These are phyloP conservation scores for Jackrogersella multiformis DNA, from an alignment of 495 filamentous ascomycete species.

Conservation along the genomic window DNA sequence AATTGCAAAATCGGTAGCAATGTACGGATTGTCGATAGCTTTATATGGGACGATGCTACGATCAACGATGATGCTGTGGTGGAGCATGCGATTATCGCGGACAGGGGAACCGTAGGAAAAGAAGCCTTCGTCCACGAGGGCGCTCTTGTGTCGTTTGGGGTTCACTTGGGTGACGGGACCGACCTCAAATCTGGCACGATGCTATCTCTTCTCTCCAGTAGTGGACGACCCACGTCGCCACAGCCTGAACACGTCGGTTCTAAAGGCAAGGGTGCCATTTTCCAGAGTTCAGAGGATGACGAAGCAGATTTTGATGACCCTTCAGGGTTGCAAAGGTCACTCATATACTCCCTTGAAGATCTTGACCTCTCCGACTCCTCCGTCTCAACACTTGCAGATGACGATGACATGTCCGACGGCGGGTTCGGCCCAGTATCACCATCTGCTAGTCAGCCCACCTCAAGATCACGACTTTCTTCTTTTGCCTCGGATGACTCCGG, in stretches of 20 bases:
- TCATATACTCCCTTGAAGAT: constrained; percentile 74
- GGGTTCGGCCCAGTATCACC: constrained; percentile 43
- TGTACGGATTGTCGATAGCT: constrained; percentile 79
- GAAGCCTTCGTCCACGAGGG: constrained; percentile 73
- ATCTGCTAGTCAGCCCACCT: constrained; percentile 30
- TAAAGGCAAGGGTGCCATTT: constrained; percentile 61
- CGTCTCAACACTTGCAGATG: constrained; percentile 68
- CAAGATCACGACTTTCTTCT: constrained; percentile 58
- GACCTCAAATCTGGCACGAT: constrained; percentile 43
- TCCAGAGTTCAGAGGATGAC: constrained; percentile 62
- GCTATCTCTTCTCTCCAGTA: constrained; percentile 51
- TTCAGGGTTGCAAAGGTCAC: constrained; percentile 49
- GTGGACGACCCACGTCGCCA: constrained; percentile 53
- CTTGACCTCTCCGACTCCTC: constrained; percentile 79
- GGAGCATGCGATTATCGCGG: constrained; percentile 77
- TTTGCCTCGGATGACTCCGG: constrained; percentile 62
- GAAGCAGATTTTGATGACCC: constrained; percentile 54
- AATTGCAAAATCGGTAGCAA: constrained; percentile 86
- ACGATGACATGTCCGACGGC: constrained; percentile 54
- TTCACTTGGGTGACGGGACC: constrained; percentile 69
- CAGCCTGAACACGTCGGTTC: constrained; percentile 67
- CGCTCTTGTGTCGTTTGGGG: constrained; percentile 81
- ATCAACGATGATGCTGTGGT: constrained; percentile 79
- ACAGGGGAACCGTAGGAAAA: constrained; percentile 73
- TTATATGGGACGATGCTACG: constrained; percentile 87